phyloP scores from a whole-genome alignment of 495 filamentous ascomycete species.

The Gamarada debralockiae region DNA sequence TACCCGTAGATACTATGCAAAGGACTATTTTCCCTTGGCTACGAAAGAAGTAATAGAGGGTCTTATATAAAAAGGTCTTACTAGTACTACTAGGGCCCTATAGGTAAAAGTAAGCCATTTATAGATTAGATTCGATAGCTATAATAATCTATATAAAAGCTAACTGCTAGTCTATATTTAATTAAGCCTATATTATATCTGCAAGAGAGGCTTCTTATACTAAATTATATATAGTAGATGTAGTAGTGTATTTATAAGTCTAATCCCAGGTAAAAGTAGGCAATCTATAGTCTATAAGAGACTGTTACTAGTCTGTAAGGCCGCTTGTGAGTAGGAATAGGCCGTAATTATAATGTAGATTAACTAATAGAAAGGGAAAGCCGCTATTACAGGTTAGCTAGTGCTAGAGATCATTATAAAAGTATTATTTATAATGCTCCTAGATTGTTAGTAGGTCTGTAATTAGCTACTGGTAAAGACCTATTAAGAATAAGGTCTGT shows the following conservation, averaged over 20 bases:
- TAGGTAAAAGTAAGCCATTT: constrained; percentile 17
- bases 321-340: neutral
- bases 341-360: constrained; percentile 10
- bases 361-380: neutral
- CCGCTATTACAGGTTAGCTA: neutral
- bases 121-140: neutral
- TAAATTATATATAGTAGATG: neutral
- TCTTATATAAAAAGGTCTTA: constrained; percentile 22
- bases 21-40: constrained; percentile 18
- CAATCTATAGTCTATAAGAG: neutral
- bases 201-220: neutral
- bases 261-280: neutral
- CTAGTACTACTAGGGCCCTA: constrained; percentile 7
- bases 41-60: constrained; percentile 12
- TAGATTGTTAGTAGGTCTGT: neutral
- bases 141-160: neutral
- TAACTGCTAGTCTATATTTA: neutral
- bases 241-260: neutral
- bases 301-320: constrained; percentile 4
- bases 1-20: constrained; percentile 19
- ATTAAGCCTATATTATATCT: constrained; percentile 1
- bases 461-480: neutral
- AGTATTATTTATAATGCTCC: neutral
- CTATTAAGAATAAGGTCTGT: constrained; percentile 2
- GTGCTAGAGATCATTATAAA: neutral